phyloP scores from a whole-genome alignment of 768 basidiomycete genomes.

The Hypsizygus marmoreus region DNA sequence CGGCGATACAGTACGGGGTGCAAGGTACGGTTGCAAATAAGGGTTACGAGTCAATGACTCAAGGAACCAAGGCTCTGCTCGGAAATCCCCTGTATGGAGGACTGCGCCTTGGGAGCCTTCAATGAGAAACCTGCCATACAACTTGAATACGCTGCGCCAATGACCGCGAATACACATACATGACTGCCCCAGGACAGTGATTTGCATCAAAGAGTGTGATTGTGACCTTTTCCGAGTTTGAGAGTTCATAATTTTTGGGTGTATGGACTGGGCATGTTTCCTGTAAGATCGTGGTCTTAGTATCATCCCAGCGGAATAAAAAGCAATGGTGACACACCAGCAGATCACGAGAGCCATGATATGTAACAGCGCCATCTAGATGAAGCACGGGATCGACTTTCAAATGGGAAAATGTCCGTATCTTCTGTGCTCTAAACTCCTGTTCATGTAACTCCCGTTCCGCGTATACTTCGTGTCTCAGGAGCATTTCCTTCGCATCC shows the following conservation, averaged over 20 bases:
- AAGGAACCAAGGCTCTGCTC: conserved; percentile 84
- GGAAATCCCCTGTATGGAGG: conserved; percentile 92
- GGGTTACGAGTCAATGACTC: conserved; percentile 69
- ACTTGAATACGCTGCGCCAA: background rate
- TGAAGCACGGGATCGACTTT: conserved; percentile 52
- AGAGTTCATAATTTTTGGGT: conserved; percentile 64
- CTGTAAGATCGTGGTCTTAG: conserved; percentile 34
- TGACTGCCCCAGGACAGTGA: conserved; percentile 93
- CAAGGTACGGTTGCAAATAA: conserved; percentile 70
- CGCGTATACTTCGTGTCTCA: conserved; percentile 70
- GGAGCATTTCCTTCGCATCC: conserved; percentile 85
- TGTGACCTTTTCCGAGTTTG: conserved; percentile 56
- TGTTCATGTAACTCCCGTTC: conserved; percentile 62
- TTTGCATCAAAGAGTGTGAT: conserved; percentile 89
- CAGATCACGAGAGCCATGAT: conserved; percentile 63
- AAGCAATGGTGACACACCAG: conserved; percentile 48
- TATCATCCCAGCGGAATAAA: background rate
- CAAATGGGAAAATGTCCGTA: conserved; percentile 67
- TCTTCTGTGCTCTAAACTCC: conserved; percentile 51
- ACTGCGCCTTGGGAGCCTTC: conserved; percentile 70
- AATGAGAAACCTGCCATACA: conserved; percentile 70
- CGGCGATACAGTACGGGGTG: conserved; percentile 20
- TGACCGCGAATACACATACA: conserved; percentile 49
- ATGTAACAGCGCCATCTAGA: conserved; percentile 49
- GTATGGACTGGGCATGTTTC: conserved; percentile 59